Evolutionary conservation across 192 early-diverging fungal genomes (phyloP).

Genomic region (Entomortierella beljakovae): DNA sequence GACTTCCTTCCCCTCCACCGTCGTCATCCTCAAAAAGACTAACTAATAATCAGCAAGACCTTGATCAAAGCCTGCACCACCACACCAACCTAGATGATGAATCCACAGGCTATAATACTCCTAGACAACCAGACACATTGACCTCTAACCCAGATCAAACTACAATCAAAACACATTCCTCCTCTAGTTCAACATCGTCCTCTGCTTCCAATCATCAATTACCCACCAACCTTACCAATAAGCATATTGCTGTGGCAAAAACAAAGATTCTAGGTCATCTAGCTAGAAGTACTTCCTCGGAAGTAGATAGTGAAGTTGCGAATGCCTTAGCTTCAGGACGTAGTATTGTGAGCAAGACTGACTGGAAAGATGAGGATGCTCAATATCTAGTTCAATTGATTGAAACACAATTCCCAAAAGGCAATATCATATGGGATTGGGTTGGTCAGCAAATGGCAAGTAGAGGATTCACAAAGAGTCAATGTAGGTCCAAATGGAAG

Average conservation of each 20-base stretch:
- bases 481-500: slow-evolving; percentile 54
- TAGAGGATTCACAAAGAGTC: slow-evolving; percentile 45
- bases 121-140: not conserved
- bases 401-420: slow-evolving; percentile 49
- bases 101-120: slow-evolving; percentile 8
- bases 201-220: slow-evolving; percentile 6
- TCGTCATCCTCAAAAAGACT: slow-evolving; percentile 34
- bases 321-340: slow-evolving; percentile 47
- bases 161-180: slow-evolving; percentile 23
- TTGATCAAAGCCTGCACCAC: slow-evolving; percentile 1
- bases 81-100: not conserved
- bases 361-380: slow-evolving; percentile 54
- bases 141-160: not conserved
- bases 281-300: slow-evolving; percentile 43
- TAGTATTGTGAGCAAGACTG: slow-evolving; percentile 49
- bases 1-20: slow-evolving; percentile 40
- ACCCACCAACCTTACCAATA: slow-evolving; percentile 21
- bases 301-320: slow-evolving; percentile 49
- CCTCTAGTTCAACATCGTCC: slow-evolving; percentile 39
- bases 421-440: slow-evolving; percentile 57
- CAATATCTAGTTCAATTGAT: slow-evolving; percentile 44
- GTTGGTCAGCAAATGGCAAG: slow-evolving; percentile 51
- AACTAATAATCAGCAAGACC: slow-evolving; percentile 7
- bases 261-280: slow-evolving; percentile 47
- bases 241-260: slow-evolving; percentile 32